Base-by-base conservation (phyloP, 2,329 filamentous ascomycete species). In the Fusarium buxicola region DNA sequence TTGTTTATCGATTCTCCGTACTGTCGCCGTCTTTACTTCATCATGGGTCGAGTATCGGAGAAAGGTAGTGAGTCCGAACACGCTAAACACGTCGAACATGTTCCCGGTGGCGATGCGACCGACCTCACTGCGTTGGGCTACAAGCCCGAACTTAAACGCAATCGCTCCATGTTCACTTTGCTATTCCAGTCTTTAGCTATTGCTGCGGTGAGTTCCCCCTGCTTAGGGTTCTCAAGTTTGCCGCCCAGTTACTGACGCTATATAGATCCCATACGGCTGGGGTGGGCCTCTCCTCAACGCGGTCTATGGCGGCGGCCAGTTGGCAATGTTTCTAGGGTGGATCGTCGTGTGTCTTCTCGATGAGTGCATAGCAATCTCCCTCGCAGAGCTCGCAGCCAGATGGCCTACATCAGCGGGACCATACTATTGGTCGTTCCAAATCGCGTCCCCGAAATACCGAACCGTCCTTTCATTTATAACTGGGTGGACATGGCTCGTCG, bases 391-490 rank as follows among this genome's bases (percentile, higher is more conserved):
- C 67, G 81, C 90, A 45, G 89, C 87, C 2, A 85, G 87, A 12
- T 91, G 85, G 69, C 82, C 81, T 0, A 83, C 81, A 3, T 84
- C 84, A 5, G 85, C 84, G 62, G 88, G 85, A 10, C 84, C 89
- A 70, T 92, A 92, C 67, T 89, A 92, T 74, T 92, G 89, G 89
- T 89, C 89, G 3, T 88, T 89, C 58, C 79, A 86, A 66, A 82
- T 92, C 65, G 82, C 84, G 39, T 86, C 86, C 73, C 82, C 82
- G 57, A 57, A 41, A 13, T 90, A 84, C 80, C 84, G 86, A 32
- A 86, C 86, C 0, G 76, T 87, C 13, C 82, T 91, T 13, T 89
- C 87, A 13, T 92, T 89, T 80, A 83, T 89, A 54, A 91, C 89
- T 1, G 90, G 89, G 27, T 92, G 89, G 89, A 89, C 89, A 63